Conservation (phyloP, 768 basidiomycete species). For the Rhodosporidiobolus sp. region DNA sequence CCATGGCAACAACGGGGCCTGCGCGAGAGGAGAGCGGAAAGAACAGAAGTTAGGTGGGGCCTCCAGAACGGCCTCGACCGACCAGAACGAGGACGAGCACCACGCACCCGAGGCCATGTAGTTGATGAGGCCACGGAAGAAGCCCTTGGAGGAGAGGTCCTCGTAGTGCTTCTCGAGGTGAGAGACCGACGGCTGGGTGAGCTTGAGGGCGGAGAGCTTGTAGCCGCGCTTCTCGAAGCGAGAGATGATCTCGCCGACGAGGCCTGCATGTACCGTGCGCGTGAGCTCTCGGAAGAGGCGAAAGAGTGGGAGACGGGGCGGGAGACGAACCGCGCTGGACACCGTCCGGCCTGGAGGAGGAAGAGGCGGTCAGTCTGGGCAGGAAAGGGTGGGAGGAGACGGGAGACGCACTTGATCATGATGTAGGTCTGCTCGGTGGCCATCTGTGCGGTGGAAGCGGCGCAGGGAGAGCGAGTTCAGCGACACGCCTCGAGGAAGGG, state of each 20-base stretch:
- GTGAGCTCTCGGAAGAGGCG: background rate
- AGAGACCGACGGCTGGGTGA: slow-evolving; percentile 69
- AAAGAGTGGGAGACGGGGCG: background rate
- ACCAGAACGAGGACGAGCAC: background rate
- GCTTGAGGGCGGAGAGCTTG: slow-evolving; percentile 93
- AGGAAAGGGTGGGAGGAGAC: slow-evolving; percentile 1
- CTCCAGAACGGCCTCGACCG: no score
- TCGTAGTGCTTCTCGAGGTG: slow-evolving; percentile 97
- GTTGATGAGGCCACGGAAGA: slow-evolving; percentile 94
- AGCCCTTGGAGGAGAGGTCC: slow-evolving; percentile 87
- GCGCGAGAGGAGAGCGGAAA: slow-evolving; percentile 33
- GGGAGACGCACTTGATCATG: slow-evolving; percentile 79
- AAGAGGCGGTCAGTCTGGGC: background rate
- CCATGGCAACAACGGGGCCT: slow-evolving; percentile 93
- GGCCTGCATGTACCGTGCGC: slow-evolving; percentile 48
- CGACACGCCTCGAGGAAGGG: no score
- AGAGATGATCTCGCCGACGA: slow-evolving; percentile 90
- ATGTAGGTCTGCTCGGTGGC: slow-evolving; percentile 66
- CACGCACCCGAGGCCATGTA: slow-evolving; percentile 72
- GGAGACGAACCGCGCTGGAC: slow-evolving; percentile 71
- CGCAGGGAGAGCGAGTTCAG: background rate
- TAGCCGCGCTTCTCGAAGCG: slow-evolving; percentile 98
- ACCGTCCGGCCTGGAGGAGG: slow-evolving; percentile 79
- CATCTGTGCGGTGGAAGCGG: slow-evolving; percentile 3
- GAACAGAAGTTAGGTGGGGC: background rate